A percentile compares a stretch with the other conserved stretches of the same genome.
These are phyloP conservation scores for Aristolochia contorta DNA, from an alignment of 164 flowering plant genomes.

Conservation along the genomic window DNA sequence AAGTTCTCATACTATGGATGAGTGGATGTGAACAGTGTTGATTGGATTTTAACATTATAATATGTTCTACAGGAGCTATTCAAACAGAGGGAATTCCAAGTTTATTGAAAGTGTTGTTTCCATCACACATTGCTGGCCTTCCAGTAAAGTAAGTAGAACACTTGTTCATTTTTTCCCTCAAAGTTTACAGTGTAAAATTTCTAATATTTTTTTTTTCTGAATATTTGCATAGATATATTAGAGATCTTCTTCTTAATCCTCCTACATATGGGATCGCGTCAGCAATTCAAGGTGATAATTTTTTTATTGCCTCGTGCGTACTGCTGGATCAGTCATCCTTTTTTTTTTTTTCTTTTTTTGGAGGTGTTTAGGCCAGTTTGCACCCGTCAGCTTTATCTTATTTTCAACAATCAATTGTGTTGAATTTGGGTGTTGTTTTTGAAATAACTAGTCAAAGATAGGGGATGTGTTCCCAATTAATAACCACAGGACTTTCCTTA, in stretches of 20 bases:
- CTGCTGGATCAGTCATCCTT: not conserved
- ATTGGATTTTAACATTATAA: slow-evolving; percentile 3
- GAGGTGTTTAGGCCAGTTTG: not conserved
- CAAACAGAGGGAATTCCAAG: slow-evolving; percentile 97
- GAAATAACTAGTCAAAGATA: too few species aligned
- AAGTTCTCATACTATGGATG: not conserved
- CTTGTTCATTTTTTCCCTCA: not conserved
- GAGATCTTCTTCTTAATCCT: slow-evolving; percentile 95
- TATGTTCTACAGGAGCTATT: slow-evolving; percentile 54
- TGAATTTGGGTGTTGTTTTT: too few species aligned
- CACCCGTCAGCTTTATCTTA: too few species aligned
- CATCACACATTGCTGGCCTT: slow-evolving; percentile 72
- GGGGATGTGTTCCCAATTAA: too few species aligned
- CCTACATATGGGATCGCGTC: slow-evolving; percentile 77
- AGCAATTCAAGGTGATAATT: slow-evolving; percentile 63
- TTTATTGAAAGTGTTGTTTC: slow-evolving; percentile 82
- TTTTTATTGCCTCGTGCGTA: not conserved
- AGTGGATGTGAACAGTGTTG: slow-evolving; percentile 1
- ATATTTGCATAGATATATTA: slow-evolving; percentile 49
- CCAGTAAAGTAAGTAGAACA: slow-evolving; percentile 65
- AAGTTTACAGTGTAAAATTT: not conserved
- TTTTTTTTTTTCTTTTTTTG: too few species aligned
- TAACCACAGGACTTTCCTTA: too few species aligned
- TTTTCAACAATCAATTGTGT: too few species aligned
- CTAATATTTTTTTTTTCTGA: slow-evolving; percentile 1